Conservation (phyloP, 495 filamentous ascomycete genomes). For the Neurospora sp. region DNA sequence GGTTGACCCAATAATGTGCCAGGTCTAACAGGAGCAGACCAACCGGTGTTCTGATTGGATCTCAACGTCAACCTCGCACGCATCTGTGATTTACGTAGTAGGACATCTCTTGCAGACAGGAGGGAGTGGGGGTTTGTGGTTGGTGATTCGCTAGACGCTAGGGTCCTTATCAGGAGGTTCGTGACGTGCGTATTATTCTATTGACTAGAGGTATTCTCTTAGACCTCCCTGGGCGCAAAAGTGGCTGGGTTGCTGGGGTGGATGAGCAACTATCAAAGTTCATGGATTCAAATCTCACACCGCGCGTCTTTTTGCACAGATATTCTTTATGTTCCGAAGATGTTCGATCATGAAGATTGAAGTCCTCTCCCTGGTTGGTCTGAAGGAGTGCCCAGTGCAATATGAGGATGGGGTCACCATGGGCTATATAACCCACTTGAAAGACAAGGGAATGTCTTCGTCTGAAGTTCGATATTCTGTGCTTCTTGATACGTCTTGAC, state of each 20-base stretch:
- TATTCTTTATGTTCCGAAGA: neutral
- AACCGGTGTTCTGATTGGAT: neutral
- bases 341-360: neutral
- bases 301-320: neutral
- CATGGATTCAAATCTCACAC: neutral
- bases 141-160: slow-evolving; percentile 1
- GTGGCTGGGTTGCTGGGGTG: neutral
- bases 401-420: neutral
- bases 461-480: neutral
- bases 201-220: neutral
- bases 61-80: neutral
- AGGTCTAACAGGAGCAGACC: neutral
- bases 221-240: neutral
- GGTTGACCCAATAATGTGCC: neutral
- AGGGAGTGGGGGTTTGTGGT: neutral
- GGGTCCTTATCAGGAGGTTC: slow-evolving; percentile 1
- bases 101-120: neutral
- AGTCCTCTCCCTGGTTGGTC: neutral
- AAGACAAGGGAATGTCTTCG: neutral
- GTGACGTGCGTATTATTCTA: neutral
- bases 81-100: neutral
- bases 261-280: neutral
- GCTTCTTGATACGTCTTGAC: neutral
- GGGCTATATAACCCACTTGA: neutral
- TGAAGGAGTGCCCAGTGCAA: neutral